phyloP scores from a whole-genome alignment of 306 rosid genomes.

The Cucurbita moschata region DNA sequence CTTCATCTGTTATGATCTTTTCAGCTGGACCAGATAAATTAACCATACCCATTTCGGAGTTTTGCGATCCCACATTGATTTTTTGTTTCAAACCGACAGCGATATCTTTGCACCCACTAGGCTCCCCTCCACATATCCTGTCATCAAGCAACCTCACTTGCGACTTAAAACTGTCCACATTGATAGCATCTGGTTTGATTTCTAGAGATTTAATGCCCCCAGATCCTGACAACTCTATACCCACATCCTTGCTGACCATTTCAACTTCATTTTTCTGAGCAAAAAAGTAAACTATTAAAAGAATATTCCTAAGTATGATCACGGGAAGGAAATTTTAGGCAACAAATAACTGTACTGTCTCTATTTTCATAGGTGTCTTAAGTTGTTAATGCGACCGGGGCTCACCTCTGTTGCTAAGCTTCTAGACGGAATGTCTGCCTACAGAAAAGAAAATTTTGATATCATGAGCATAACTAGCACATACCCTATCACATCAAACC shows the following conservation, averaged over 20 bases:
- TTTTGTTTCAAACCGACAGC: conserved; percentile 18
- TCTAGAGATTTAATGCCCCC: conserved; percentile 25
- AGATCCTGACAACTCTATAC: conserved; percentile 26
- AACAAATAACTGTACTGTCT: conserved; percentile 26
- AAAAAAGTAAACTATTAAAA: conserved; percentile 16
- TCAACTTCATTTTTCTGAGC: conserved; percentile 35
- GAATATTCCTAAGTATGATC: conserved; percentile 24
- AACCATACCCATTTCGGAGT: conserved; percentile 14
- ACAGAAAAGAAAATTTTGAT: conserved; percentile 11
- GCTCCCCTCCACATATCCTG: conserved; percentile 30
- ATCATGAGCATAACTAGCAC: not conserved
- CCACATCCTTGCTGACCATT: conserved; percentile 34
- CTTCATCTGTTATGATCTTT: conserved; percentile 26
- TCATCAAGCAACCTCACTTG: conserved; percentile 20
- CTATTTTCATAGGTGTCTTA: conserved; percentile 24
- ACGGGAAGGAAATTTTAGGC: conserved; percentile 25
- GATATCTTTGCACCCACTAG: conserved; percentile 36
- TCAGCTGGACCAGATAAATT: conserved; percentile 20
- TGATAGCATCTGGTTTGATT: conserved; percentile 28
- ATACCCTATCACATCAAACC: not conserved
- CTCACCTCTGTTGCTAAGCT: conserved; percentile 28
- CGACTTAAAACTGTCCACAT: conserved; percentile 27
- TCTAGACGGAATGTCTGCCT: conserved; percentile 28
- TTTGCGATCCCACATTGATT: conserved; percentile 12
- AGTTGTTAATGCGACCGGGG: conserved; percentile 24